A percentile compares a stretch with the other conserved stretches of the same genome.
Evolutionary conservation across 495 filamentous ascomycete genomes (phyloP).

Genomic region (Bathelium albidoporum): DNA sequence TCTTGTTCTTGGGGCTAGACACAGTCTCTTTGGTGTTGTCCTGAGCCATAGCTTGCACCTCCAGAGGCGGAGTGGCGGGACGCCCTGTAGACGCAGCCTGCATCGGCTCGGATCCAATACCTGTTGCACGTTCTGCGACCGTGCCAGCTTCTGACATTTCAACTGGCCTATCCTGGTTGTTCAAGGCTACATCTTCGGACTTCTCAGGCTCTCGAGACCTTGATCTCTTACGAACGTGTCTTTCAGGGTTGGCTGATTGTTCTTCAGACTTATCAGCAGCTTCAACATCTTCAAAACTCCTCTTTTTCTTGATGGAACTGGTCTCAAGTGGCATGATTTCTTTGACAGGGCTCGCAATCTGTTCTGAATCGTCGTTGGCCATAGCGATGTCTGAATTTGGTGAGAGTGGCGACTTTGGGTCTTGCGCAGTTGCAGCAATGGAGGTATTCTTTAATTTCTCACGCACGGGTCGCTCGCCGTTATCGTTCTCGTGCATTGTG

Average conservation of each 20-base stretch:
- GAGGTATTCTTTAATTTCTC: conserved; percentile 53
- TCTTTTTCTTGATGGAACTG: conserved; percentile 41
- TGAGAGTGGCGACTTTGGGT: neutral
- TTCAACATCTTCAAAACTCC: conserved; percentile 46
- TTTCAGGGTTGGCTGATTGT: conserved; percentile 22
- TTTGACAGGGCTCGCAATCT: neutral
- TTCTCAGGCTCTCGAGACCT: neutral
- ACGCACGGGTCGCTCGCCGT: conserved; percentile 35
- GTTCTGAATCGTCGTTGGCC: neutral
- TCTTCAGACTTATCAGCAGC: conserved; percentile 18
- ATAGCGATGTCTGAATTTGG: neutral
- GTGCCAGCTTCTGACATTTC: neutral
- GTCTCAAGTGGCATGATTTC: conserved; percentile 11
- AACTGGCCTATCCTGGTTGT: neutral
- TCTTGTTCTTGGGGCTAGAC: conserved; percentile 26
- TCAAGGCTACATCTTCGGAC: neutral
- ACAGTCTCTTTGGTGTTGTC: conserved; percentile 9
- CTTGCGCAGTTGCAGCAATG: conserved; percentile 26
- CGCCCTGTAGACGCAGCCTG: neutral
- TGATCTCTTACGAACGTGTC: conserved; percentile 30
- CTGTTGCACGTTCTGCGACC: neutral
- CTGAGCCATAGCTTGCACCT: neutral
- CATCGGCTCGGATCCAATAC: neutral
- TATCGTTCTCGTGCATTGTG: neutral
- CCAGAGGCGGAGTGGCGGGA: conserved; percentile 1